These are phyloP conservation scores for Trypanosoma cruzi DNA, from an alignment of 208 protist genomes.

Conservation along the genomic window DNA sequence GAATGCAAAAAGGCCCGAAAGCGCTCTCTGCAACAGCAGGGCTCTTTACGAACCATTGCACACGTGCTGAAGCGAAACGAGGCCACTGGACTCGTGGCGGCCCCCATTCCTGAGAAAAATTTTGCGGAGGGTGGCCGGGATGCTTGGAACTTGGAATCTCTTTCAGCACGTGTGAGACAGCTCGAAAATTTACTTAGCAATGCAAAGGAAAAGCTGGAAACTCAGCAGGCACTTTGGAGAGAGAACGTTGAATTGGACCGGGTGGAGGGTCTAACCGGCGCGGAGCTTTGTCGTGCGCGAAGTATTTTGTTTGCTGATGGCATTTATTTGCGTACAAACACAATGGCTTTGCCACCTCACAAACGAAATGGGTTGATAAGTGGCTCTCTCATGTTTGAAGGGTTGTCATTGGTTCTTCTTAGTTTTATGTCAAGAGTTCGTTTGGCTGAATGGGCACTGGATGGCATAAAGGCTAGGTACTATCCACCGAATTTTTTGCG, in stretches of 20 bases:
- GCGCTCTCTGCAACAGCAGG: neutral
- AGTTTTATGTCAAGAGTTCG: slow-evolving; percentile 24
- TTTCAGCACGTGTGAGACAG: slow-evolving; percentile 21
- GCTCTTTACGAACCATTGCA: slow-evolving; percentile 18
- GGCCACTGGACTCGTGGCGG: neutral
- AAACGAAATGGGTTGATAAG: neutral
- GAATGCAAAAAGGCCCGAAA: slow-evolving; percentile 39
- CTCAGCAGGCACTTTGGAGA: neutral
- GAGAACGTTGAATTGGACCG: slow-evolving; percentile 1
- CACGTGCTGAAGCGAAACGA: slow-evolving; percentile 20
- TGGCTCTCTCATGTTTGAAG: slow-evolving; percentile 22
- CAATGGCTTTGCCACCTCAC: neutral
- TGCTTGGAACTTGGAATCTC: slow-evolving; percentile 2
- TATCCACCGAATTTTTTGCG: slow-evolving; percentile 4
- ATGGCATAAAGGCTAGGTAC: slow-evolving; percentile 12
- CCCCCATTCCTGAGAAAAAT: neutral
- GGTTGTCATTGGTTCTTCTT: slow-evolving; percentile 20
- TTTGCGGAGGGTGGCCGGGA: neutral
- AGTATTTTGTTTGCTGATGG: slow-evolving; percentile 38
- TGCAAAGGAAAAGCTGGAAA: slow-evolving; percentile 4
- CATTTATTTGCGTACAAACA: slow-evolving; percentile 25
- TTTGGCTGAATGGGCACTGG: slow-evolving; percentile 17
- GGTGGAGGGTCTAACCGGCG: slow-evolving; percentile 16
- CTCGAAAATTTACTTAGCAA: slow-evolving; percentile 25
- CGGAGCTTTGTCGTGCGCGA: slow-evolving; percentile 22